Base-by-base conservation (phyloP, 2,329 filamentous ascomycete species). In the Cladorrhinum sp. region DNA sequence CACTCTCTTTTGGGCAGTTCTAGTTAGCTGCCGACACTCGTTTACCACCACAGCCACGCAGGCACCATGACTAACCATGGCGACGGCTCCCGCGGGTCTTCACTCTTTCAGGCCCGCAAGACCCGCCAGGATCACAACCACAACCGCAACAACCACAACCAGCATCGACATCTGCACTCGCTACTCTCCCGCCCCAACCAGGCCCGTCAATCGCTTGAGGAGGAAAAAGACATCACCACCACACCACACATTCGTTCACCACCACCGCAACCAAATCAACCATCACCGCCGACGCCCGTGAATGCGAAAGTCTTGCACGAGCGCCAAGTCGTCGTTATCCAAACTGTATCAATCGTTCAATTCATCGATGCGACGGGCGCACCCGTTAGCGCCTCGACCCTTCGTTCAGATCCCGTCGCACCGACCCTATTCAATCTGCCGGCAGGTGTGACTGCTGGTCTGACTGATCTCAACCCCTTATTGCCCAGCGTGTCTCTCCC, bases 311-410 rank as follows among this genome's bases (percentile, higher is more conserved):
- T 45, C 41, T 64, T 70, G 25, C 66, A 71, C 25, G 67, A 68
- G 60, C 72, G 70, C 62, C 64, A 71, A 67, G 72, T 75, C 66
- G 72, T 81, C 67, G 74, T 85, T 67, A 74, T 84, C 57, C 77
- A 83, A 70, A 85, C 83, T 66, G 72, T 85, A 64, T 83, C 81
- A 24, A 74, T 85, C 69, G 71, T 85, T 58, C 78, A 84, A 65
- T 68, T 81, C 62, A 77, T 84, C 63, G 80, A 85, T 71, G 72
- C 73, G 50, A 69, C 71, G 50, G 82, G 82, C 62, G 75, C 74
- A 25, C 74, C 78, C 53, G 68, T 83, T 50, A 71, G 75, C 55
- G 69, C 78, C 22, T 72, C 77, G 60, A 85, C 82, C 29, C 65
- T 78, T 58, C 71, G 68, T 65, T 72, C 74, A 45, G 64, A 74